Evolutionary conservation across 441 rosid species (phyloP).

Genomic region (Populus trichocarpa): DNA sequence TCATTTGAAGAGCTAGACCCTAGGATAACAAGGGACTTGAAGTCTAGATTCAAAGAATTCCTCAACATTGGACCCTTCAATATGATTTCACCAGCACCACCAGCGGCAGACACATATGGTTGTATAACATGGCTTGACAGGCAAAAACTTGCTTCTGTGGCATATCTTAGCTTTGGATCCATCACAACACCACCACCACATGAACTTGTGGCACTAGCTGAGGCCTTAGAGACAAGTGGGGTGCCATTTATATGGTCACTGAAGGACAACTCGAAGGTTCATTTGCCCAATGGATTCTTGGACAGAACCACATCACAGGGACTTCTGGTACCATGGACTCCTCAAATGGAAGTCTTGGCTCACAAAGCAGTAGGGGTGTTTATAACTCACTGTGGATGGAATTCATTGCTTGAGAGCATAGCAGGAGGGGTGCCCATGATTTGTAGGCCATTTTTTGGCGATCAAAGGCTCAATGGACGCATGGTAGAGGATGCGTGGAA

Average conservation of each 20-base stretch:
- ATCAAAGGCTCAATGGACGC: constrained; percentile 34
- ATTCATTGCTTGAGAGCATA: constrained; percentile 33
- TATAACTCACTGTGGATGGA: constrained; percentile 42
- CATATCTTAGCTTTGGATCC: constrained; percentile 31
- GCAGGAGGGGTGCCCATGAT: constrained; percentile 30
- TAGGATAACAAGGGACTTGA: constrained; percentile 29
- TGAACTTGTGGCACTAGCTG: constrained; percentile 26
- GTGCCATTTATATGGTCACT: constrained; percentile 18
- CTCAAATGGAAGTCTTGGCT: constrained; percentile 30
- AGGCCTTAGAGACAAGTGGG: constrained; percentile 22
- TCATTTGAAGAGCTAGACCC: constrained; percentile 58
- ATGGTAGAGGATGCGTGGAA: constrained; percentile 27
- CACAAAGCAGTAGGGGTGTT: constrained; percentile 37
- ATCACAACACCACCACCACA: constrained; percentile 23
- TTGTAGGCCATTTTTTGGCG: constrained; percentile 43
- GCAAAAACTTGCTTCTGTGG: constrained; percentile 31
- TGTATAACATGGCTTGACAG: constrained; percentile 35
- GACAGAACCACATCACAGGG: constrained; percentile 26
- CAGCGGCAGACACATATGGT: constrained; percentile 3
- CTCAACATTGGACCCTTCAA: constrained; percentile 48
- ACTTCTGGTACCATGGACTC: constrained; percentile 38
- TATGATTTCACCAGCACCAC: constrained; percentile 19
- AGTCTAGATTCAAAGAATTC: constrained; percentile 34
- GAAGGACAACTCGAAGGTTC: background rate
- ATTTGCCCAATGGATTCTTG: constrained; percentile 9